Evolutionary conservation across 1,284 basidiomycete genomes (phyloP), one percentile per base, ranked within the genome.

Genomic region (Cystobasidium pallidum): DNA sequence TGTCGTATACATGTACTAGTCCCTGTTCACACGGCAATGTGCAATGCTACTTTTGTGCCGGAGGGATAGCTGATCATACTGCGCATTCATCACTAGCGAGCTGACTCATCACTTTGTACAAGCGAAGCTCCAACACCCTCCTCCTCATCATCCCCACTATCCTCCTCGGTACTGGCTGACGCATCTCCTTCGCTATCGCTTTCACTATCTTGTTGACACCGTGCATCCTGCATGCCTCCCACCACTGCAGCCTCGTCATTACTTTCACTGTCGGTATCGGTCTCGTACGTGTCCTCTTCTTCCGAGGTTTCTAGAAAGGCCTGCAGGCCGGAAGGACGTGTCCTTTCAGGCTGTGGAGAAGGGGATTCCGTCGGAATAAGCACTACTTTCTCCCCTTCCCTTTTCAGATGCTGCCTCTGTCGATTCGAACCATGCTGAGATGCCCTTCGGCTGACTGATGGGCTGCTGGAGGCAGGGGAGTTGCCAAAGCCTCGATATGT

Each of bases 221-320:
- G 17, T 39, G 28, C 21, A n/a, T 64, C 19, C 62, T 64, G n/a
- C 15, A 30, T 49, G 1, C 32, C 21, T 13, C 0, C 52, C 17
- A 17, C 13, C 6, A 17, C 52, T 3, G 47, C 24, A 3, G 19
- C 52, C 11, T 41, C 41, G n/a, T 24, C 45, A n/a, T 71, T 64
- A 19, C n/a, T 43, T 28, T 72, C 49, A n/a, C 62, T 49, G 51
- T 63, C 70, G 28, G 45, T 45, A 1, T 58, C 47, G 26, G 28
- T 28, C 49, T 77, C 79, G 32, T 79, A 80, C 1, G 78, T 78
- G 7, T 80, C 80, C 43, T 79, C 78, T 36, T 82, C 77, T 28
- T 79, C 79, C 49, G 47, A 64, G 8, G 59, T 45, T n/a, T 55
- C 72, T 36, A 73, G 36, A 26, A 73, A 73, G 13, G 72, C 61